These are phyloP conservation scores for Cutaneotrichosporon cutaneum DNA, from an alignment of 1,284 basidiomycete genomes.

Conservation along the genomic window DNA sequence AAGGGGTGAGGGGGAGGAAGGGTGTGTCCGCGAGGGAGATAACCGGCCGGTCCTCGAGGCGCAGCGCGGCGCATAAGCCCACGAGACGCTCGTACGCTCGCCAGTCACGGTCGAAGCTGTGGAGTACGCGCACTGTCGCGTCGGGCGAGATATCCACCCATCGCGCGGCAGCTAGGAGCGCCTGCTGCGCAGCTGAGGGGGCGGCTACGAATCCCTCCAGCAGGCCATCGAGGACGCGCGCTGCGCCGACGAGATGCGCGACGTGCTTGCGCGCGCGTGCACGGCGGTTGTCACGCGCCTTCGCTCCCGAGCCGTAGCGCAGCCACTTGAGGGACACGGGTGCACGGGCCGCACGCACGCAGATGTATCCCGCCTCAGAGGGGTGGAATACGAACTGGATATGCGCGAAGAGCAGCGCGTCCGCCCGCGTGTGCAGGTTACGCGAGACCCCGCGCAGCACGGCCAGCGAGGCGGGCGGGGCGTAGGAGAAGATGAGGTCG, in stretches of 20 bases:
- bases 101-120: too few species aligned
- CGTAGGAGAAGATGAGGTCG: background rate
- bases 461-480: background rate
- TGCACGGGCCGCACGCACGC: background rate
- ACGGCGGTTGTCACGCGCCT: background rate
- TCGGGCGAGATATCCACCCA: too few species aligned
- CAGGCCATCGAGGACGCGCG: background rate
- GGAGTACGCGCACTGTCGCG: too few species aligned
- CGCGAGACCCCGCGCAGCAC: background rate
- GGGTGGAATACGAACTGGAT: background rate
- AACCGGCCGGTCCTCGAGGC: too few species aligned
- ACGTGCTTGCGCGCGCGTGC: background rate
- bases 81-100: too few species aligned
- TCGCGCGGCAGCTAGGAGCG: background rate
- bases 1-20: too few species aligned
- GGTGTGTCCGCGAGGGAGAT: too few species aligned
- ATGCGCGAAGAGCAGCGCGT: constrained; percentile 6
- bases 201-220: background rate
- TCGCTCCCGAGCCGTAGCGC: background rate
- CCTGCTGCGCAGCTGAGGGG: background rate
- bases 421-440: background rate
- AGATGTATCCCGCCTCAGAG: background rate
- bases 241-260: background rate
- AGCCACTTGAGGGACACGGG: background rate
- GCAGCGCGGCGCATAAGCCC: too few species aligned